Evolutionary conservation across 1,284 basidiomycete species (phyloP).

Genomic region (Pholiota adiposa): DNA sequence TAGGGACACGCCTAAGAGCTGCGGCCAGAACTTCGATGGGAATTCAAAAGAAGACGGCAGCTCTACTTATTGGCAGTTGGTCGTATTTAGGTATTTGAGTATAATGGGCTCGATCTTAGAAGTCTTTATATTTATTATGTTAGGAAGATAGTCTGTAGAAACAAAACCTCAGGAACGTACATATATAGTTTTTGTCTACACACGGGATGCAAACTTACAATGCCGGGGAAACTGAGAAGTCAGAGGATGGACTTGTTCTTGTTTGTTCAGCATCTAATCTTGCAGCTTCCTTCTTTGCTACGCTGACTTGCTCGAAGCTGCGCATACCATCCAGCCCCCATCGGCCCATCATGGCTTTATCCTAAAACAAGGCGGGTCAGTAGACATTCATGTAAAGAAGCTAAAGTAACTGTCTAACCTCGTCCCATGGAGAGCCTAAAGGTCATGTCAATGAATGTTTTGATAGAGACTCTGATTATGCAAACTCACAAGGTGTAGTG

Average conservation of each 20-base stretch:
- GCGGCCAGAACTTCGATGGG: too few species aligned
- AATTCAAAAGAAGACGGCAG: too few species aligned
- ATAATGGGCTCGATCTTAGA: too few species aligned
- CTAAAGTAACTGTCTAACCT: constrained; percentile 43
- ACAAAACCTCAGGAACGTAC: too few species aligned
- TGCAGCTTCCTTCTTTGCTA: constrained; percentile 57
- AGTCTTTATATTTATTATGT: too few species aligned
- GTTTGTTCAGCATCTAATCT: constrained; percentile 25
- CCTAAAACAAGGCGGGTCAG: constrained; percentile 46
- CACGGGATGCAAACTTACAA: not conserved
- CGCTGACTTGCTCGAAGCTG: constrained; percentile 75
- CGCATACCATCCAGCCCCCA: constrained; percentile 94
- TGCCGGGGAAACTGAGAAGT: not conserved
- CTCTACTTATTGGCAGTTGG: too few species aligned
- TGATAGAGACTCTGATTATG: constrained; percentile 1
- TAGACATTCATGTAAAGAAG: not conserved
- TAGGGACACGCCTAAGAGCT: too few species aligned
- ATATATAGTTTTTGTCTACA: not conserved
- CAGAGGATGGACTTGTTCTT: constrained; percentile 13
- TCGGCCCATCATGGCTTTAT: constrained; percentile 91
- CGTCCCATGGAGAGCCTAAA: constrained; percentile 85
- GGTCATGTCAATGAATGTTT: constrained; percentile 16
- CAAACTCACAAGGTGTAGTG: constrained; percentile 86
- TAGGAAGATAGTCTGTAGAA: too few species aligned
- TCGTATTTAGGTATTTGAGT: too few species aligned